phyloP scores from a whole-genome alignment of 2,329 filamentous ascomycete genomes.

The Talaromyces funiculosus region DNA sequence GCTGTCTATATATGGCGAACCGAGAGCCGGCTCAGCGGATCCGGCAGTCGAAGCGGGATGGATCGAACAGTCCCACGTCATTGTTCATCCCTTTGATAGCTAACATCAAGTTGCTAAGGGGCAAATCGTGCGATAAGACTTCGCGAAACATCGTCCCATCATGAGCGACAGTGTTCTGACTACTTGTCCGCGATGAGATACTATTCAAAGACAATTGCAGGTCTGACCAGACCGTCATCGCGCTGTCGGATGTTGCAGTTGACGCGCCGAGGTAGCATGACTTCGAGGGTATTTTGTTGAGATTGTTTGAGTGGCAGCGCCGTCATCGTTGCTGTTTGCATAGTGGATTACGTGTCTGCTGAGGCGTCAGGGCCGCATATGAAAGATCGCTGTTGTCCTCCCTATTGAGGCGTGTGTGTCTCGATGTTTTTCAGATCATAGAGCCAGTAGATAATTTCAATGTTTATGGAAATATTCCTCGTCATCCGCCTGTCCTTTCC shows the following conservation, averaged over 20 bases:
- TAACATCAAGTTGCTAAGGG: neutral
- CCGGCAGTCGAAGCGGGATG: neutral
- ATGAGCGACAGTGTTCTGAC: neutral
- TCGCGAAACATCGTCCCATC: neutral
- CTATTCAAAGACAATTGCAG: neutral
- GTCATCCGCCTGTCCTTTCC: neutral
- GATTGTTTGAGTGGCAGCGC: neutral
- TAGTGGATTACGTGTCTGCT: neutral
- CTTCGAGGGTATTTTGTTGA: neutral
- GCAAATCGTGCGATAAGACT: neutral
- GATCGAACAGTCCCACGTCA: neutral
- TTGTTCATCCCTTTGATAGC: neutral
- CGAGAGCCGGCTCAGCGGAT: neutral
- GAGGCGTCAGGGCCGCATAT: neutral
- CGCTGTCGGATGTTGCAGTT: neutral
- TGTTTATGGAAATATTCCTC: too few species aligned
- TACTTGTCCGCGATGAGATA: neutral
- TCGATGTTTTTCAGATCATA: neutral
- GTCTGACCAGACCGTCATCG: conserved; percentile 1
- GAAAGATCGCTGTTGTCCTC: neutral
- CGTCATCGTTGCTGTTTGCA: neutral
- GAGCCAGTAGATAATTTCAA: neutral
- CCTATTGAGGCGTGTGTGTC: neutral
- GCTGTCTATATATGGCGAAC: neutral
- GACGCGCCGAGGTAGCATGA: neutral